Evolutionary conservation across 129 eudicot species (phyloP).

Genomic region (carrot (Daucus carota)): DNA sequence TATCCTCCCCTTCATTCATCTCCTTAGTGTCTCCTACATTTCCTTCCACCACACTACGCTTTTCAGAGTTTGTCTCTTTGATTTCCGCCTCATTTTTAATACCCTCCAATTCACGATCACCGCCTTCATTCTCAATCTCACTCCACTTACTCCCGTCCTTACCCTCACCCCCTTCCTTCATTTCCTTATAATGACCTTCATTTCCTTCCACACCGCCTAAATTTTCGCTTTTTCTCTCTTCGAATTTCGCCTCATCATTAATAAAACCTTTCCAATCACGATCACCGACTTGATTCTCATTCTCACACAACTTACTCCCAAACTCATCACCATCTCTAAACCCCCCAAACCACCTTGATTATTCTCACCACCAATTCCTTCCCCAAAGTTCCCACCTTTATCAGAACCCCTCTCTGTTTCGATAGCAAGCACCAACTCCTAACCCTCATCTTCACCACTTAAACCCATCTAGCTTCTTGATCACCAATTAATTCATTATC

Average conservation of each 20-base stretch:
- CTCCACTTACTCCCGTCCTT: neutral
- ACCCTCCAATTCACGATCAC: neutral
- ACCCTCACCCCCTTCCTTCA: neutral
- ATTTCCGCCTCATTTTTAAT: neutral
- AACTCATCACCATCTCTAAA: neutral
- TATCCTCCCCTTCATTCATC: too few relatives aligned
- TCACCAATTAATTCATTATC: too few relatives aligned
- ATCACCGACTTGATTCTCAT: neutral
- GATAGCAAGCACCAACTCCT: neutral
- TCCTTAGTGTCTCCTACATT: neutral
- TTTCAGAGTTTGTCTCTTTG: neutral
- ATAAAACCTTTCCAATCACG: neutral
- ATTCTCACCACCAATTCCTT: neutral
- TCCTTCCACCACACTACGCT: too few relatives aligned
- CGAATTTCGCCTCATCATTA: neutral
- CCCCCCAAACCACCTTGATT: neutral
- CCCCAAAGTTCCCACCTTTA: neutral
- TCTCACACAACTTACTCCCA: too few relatives aligned
- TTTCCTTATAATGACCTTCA: neutral
- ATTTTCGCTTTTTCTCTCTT: neutral
- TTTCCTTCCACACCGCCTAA: too few relatives aligned
- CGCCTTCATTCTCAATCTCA: slow-evolving; percentile 1
- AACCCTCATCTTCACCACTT: neutral
- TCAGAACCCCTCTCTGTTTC: neutral
- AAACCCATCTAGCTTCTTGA: too few relatives aligned